Evolutionary conservation across 2,329 filamentous ascomycete species (phyloP).

Genomic region (Mollisia scopiformis): DNA sequence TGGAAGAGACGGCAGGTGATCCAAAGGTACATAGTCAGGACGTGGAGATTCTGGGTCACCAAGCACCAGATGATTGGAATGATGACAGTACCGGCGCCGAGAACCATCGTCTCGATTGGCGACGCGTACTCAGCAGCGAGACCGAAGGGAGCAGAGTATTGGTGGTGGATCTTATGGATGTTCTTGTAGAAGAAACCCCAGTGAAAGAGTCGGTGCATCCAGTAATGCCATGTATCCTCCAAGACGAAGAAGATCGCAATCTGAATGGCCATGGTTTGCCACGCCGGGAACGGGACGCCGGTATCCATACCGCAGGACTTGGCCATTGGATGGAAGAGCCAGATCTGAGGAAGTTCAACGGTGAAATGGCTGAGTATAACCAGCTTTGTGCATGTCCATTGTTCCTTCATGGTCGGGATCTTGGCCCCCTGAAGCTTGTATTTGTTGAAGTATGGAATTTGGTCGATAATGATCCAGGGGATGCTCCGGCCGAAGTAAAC

Average conservation of each 20-base stretch:
- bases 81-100: conserved; percentile 85
- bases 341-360: conserved; percentile 97
- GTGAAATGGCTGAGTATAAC: conserved; percentile 96
- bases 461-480: conserved; percentile 92
- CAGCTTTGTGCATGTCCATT: conserved; percentile 91
- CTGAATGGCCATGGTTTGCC: conserved; percentile 87
- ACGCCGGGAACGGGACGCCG: conserved; percentile 83
- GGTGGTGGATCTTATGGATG: conserved; percentile 99
- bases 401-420: conserved; percentile 88
- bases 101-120: conserved; percentile 93
- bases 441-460: conserved; percentile 82
- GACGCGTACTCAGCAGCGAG: conserved; percentile 97
- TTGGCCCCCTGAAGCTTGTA: conserved; percentile 93
- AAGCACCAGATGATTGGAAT: conserved; percentile 82
- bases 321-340: conserved; percentile 97
- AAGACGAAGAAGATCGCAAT: conserved; percentile 93
- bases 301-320: conserved; percentile 89
- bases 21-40: conserved; percentile 98
- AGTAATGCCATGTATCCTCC: conserved; percentile 99
- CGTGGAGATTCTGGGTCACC: conserved; percentile 84
- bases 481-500: conserved; percentile 90
- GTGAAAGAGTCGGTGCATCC: conserved; percentile 90
- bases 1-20: conserved; percentile 93
- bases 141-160: conserved; percentile 96
- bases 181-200: conserved; percentile 94